Percentiles rank a stretch among this genome's conserved stretches.
Evolutionary conservation across 2,329 filamentous ascomycete species (phyloP).

Genomic region (Sarocladiaceae sp.): DNA sequence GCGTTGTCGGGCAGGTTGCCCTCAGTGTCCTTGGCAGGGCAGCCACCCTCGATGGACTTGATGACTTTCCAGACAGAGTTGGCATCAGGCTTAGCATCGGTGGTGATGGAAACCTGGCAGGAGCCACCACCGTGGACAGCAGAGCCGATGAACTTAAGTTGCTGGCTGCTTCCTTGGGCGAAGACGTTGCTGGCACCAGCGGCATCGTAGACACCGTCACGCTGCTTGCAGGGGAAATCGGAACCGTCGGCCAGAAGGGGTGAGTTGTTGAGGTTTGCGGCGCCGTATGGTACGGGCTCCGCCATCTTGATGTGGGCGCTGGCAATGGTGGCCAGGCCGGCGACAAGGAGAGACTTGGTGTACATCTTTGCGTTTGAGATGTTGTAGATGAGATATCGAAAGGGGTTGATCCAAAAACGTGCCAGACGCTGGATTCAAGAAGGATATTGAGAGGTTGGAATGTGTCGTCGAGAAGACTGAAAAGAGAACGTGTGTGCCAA

Average conservation of each 20-base stretch:
- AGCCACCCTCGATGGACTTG: conserved; percentile 81
- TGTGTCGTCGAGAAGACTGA: conserved; percentile 13
- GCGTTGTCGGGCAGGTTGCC: conserved; percentile 54
- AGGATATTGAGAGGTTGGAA: conserved; percentile 12
- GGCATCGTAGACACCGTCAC: conserved; percentile 35
- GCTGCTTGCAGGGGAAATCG: conserved; percentile 81
- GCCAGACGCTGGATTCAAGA: conserved; percentile 31
- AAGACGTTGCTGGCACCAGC: conserved; percentile 53
- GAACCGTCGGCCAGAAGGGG: conserved; percentile 58
- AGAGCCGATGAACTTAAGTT: conserved; percentile 62
- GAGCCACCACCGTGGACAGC: conserved; percentile 89
- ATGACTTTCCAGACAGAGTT: conserved; percentile 81
- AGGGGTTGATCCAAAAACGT: conserved; percentile 27
- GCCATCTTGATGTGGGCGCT: conserved; percentile 75
- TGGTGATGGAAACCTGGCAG: conserved; percentile 84
- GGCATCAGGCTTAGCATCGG: conserved; percentile 64
- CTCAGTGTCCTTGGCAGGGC: conserved; percentile 55
- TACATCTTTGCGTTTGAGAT: conserved; percentile 42
- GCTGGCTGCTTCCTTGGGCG: conserved; percentile 34
- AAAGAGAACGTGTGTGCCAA: conserved; percentile 1
- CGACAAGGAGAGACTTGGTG: conserved; percentile 42
- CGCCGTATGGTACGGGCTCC: conserved; percentile 60
- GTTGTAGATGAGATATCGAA: conserved; percentile 12
- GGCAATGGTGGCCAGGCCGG: conserved; percentile 55
- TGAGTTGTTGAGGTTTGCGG: conserved; percentile 43